A percentile compares a stretch with the other conserved stretches of the same genome.
phyloP scores from a whole-genome alignment of 768 basidiomycete genomes.

The Clavulina sp. region DNA sequence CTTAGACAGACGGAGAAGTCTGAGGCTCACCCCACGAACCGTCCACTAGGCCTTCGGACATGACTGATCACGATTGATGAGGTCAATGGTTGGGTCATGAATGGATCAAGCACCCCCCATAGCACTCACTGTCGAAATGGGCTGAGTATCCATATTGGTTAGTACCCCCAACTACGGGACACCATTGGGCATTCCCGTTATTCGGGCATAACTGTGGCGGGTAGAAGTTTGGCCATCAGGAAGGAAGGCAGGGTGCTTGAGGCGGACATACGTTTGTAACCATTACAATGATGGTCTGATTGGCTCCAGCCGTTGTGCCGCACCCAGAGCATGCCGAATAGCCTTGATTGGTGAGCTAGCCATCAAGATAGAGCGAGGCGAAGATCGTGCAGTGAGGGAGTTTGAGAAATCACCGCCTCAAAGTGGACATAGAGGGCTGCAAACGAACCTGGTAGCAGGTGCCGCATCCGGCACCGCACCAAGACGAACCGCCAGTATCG shows the following conservation, averaged over 20 bases:
- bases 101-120: too few species aligned
- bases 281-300: slow-evolving; percentile 4
- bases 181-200: slow-evolving; percentile 4
- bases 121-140: slow-evolving; percentile 1
- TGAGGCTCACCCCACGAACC: too few species aligned
- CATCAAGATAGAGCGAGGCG: too few species aligned
- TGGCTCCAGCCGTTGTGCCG: neutral
- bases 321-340: neutral
- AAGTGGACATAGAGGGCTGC: neutral
- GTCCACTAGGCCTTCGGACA: too few species aligned
- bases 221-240: too few species aligned
- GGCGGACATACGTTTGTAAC: too few species aligned
- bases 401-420: too few species aligned
- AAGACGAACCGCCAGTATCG: neutral
- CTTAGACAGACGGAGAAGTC: too few species aligned
- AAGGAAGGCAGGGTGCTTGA: too few species aligned
- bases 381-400: neutral
- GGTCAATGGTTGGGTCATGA: too few species aligned
- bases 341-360: neutral
- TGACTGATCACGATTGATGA: too few species aligned
- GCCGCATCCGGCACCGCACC: slow-evolving; percentile 3
- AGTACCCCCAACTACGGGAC: neutral
- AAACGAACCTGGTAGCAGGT: neutral
- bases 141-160: slow-evolving; percentile 3
- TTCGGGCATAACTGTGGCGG: neutral